Conservation (phyloP, 257 asterid genomes). For the Ballota nigra region DNA sequence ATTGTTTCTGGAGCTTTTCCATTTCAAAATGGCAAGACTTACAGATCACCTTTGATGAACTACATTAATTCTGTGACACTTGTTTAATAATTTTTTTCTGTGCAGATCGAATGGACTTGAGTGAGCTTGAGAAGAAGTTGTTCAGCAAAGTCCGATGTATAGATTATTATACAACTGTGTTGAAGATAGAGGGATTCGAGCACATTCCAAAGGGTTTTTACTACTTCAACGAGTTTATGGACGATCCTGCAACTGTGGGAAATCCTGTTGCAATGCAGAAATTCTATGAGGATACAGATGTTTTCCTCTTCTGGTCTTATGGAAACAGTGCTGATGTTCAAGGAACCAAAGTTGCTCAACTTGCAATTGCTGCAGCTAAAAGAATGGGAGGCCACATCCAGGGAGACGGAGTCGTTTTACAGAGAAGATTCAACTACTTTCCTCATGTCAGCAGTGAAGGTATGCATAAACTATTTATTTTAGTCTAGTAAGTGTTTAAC, state of each 20-base stretch:
- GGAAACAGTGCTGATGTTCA: conserved; percentile 64
- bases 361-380: conserved; percentile 55
- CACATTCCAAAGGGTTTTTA: conserved; percentile 78
- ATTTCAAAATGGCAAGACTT: conserved; percentile 44
- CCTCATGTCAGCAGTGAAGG: conserved; percentile 78
- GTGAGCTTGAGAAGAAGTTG: conserved; percentile 59
- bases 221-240: conserved; percentile 74
- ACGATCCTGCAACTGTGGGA: conserved; percentile 64
- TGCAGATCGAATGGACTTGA: conserved; percentile 52
- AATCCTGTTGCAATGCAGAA: conserved; percentile 90
- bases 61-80: too few relatives aligned
- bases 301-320: conserved; percentile 82
- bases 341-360: conserved; percentile 46
- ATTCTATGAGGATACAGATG: conserved; percentile 52
- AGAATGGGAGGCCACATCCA: conserved; percentile 64
- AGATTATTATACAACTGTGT: conserved; percentile 72
- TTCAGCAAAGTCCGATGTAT: conserved; percentile 68
- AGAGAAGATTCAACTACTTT: conserved; percentile 70
- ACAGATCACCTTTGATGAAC: conserved; percentile 50
- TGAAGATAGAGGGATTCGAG: conserved; percentile 71
- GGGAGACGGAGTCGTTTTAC: conserved; percentile 40
- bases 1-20: conserved; percentile 82
- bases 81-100: conserved; percentile 6
- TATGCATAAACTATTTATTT: not conserved
- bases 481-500: too few relatives aligned